phyloP scores from a whole-genome alignment of 768 basidiomycete species.

The Leucogyrophana mollusca region DNA sequence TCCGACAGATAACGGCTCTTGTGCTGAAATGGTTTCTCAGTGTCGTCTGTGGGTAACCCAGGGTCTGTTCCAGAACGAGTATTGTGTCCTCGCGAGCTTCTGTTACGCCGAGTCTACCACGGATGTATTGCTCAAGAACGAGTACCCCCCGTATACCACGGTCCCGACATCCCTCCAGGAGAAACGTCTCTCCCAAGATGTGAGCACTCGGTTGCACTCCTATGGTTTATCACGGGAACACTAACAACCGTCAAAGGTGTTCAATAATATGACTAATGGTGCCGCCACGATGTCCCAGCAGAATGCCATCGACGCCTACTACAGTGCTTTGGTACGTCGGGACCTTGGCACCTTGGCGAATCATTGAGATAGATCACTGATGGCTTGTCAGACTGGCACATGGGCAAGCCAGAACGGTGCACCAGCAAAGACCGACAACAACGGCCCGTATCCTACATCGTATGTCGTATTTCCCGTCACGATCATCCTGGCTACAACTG shows the following conservation, averaged over 20 bases:
- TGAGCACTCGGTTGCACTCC: no score
- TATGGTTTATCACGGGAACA: background rate
- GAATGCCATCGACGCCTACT: constrained; percentile 19
- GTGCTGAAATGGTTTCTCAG: constrained; percentile 12
- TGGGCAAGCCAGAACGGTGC: constrained; percentile 7
- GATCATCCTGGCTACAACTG: background rate
- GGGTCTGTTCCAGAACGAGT: constrained; percentile 24
- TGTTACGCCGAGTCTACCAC: constrained; percentile 22
- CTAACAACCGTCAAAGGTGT: constrained; percentile 3
- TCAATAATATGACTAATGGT: constrained; percentile 19
- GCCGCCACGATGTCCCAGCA: constrained; percentile 18
- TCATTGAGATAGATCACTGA: background rate
- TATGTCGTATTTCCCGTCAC: constrained; percentile 1
- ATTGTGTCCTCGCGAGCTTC: constrained; percentile 21
- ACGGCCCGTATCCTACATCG: constrained; percentile 22
- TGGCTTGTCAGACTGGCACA: constrained; percentile 13
- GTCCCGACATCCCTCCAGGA: constrained; percentile 12
- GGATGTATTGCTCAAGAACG: constrained; percentile 14
- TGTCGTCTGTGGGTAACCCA: constrained; percentile 17
- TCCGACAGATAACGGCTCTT: constrained; percentile 19
- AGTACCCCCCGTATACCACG: constrained; percentile 9
- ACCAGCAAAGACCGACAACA: constrained; percentile 5
- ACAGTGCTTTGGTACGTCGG: constrained; percentile 15
- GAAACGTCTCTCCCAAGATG: constrained; percentile 12
- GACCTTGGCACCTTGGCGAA: background rate